Evolutionary conservation across 306 rosid genomes (phyloP).

Genomic region (Clitoria ternatea): DNA sequence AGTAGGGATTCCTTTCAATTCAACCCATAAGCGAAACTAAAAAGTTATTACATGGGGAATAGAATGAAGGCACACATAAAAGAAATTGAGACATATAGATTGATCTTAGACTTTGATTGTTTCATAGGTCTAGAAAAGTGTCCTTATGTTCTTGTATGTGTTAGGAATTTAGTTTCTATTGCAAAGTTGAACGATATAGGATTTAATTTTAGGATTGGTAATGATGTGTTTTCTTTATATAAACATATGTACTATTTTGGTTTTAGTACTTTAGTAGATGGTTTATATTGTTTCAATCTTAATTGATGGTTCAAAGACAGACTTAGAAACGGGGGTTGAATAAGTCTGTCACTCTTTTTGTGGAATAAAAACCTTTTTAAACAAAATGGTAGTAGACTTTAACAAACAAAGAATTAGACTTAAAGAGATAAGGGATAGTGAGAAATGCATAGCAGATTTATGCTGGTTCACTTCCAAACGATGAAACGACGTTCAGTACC

Average conservation of each 20-base stretch:
- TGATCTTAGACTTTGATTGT: neutral
- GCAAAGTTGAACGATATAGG: too few relatives aligned
- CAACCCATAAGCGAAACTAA: neutral
- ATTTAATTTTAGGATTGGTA: neutral
- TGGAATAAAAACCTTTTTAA: too few relatives aligned
- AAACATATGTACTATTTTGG: neutral
- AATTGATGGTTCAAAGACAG: too few relatives aligned
- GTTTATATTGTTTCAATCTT: neutral
- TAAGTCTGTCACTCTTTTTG: too few relatives aligned
- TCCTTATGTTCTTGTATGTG: neutral
- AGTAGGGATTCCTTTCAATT: neutral
- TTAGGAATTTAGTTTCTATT: too few relatives aligned
- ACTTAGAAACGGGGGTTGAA: too few relatives aligned
- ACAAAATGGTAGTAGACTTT: too few relatives aligned
- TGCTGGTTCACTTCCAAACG: too few relatives aligned
- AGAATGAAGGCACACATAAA: neutral
- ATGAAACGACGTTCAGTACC: too few relatives aligned
- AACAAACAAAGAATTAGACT: too few relatives aligned
- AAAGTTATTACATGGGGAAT: neutral
- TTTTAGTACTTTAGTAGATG: neutral
- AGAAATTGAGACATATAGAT: neutral
- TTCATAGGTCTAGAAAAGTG: neutral
- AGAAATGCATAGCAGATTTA: too few relatives aligned
- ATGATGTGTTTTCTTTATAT: neutral
- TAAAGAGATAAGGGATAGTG: too few relatives aligned